Percentiles rank a stretch among this genome's conserved stretches.
These are phyloP conservation scores for Diacronema lutheri DNA, from an alignment of 78 protist species.

Conservation along the genomic window DNA sequence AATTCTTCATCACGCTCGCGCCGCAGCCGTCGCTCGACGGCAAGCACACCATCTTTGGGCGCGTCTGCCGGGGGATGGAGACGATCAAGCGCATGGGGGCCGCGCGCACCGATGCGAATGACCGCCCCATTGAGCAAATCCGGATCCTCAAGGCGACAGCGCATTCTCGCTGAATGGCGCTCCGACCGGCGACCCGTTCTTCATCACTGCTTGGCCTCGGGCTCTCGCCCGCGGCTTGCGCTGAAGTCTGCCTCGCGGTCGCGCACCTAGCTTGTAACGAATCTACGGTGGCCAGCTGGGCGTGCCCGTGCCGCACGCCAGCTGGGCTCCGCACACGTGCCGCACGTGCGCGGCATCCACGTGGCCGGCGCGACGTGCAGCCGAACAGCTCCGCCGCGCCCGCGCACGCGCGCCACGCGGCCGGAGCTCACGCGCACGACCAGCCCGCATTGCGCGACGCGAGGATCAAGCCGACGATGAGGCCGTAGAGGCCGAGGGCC, in stretches of 20 bases:
- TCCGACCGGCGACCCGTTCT: too few relatives aligned
- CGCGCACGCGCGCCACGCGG: not conserved
- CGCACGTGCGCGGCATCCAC: not conserved
- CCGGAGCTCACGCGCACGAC: not conserved
- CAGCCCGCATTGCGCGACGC: not conserved
- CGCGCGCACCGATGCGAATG: slow-evolving; percentile 6
- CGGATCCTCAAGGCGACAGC: too few relatives aligned
- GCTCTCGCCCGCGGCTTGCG: too few relatives aligned
- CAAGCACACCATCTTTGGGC: slow-evolving; percentile 85
- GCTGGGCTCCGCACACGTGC: too few relatives aligned
- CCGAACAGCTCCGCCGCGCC: not conserved
- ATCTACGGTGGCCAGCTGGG: too few relatives aligned
- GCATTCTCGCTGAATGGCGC: too few relatives aligned
- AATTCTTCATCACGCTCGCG: slow-evolving; percentile 83
- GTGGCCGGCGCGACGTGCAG: not conserved
- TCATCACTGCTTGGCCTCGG: too few relatives aligned
- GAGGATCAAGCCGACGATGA: slow-evolving; percentile 82
- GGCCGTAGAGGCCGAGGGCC: slow-evolving; percentile 84
- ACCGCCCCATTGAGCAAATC: not conserved
- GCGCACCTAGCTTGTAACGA: too few relatives aligned
- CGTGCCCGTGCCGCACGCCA: too few relatives aligned
- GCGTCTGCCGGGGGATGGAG: slow-evolving; percentile 67
- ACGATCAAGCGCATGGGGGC: not conserved
- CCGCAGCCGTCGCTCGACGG: slow-evolving; percentile 37
- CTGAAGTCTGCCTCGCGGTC: too few relatives aligned